Base-by-base conservation (phyloP, 352 stramenopile genomes). In the Pseudoperonospora humuli region DNA sequence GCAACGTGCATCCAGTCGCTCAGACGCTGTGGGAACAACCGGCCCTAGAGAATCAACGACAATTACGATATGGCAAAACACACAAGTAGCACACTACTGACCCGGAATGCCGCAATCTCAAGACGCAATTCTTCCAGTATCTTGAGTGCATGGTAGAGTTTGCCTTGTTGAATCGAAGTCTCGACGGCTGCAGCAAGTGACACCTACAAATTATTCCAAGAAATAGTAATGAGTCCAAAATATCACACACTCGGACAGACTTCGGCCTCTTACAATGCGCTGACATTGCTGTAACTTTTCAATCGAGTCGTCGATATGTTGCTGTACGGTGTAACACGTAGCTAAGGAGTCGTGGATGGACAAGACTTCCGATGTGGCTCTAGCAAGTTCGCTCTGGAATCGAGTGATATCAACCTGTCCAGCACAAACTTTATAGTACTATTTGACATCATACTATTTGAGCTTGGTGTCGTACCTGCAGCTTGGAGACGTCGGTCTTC, bases 221-320 rank as follows among this genome's bases (percentile, higher is more conserved):
- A 28, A 43, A 2, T 19, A 25, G 23, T 5, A 37, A 33, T 19
- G n/a, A n/a, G n/a, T n/a, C n/a, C n/a, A n/a, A n/a, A n/a, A n/a
- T n/a, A n/a, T n/a, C n/a, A n/a, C n/a, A n/a, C n/a, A n/a, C n/a
- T n/a, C n/a, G n/a, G n/a, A n/a, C n/a, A 21, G 15, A 43, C 5
- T 11, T 29, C 10, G 31, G 34, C 20, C 14, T 31, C 41, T 28
- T 49, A 86, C 74, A 39, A 89, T 89, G 35, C 74, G 69, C 51
- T 89, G 77, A 15, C 72, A 89, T 52, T 89, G 77, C 57, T 84
- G 70, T 17, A 89, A 66, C 39, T 86, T 86, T 45, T 84, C 70
- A 20, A 89, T 85, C 13, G 74, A 86, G 21, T 77, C 70, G 41
- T 89, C 77, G 49, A 89, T 89, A 25, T 84, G 50, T 15, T 71